Percentiles rank a stretch among this genome's conserved stretches.
These are phyloP conservation scores for Neonectria ditissima DNA, from an alignment of 2,329 filamentous ascomycete genomes.

Conservation along the genomic window DNA sequence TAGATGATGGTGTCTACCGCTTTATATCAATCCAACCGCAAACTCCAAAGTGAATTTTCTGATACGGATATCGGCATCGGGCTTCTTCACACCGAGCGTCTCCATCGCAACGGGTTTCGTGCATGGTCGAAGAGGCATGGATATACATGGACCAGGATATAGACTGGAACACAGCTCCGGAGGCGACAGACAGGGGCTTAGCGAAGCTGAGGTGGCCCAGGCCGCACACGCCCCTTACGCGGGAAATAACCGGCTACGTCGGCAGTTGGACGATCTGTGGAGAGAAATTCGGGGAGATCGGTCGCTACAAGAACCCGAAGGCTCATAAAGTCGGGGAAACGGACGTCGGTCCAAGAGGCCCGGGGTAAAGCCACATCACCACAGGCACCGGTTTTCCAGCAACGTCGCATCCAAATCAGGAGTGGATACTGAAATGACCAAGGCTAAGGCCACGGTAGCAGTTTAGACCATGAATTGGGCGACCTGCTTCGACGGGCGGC, in stretches of 20 bases:
- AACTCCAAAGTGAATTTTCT: background rate
- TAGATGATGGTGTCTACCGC: background rate
- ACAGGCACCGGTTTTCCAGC: background rate
- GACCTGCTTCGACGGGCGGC: too few relatives aligned
- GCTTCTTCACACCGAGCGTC: background rate
- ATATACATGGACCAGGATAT: background rate
- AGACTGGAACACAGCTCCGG: background rate
- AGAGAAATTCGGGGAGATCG: background rate
- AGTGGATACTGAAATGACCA: background rate
- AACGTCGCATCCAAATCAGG: background rate
- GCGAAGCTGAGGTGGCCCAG: background rate
- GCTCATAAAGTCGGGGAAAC: background rate
- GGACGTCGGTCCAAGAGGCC: background rate
- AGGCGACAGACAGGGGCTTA: background rate
- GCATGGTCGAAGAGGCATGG: conserved; percentile 1
- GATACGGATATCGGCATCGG: background rate
- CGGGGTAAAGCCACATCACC: background rate
- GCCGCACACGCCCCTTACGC: background rate
- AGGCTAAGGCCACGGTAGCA: background rate
- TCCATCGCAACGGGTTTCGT: background rate
- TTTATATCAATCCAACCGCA: background rate
- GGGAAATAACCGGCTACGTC: background rate
- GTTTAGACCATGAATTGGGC: background rate
- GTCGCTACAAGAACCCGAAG: background rate
- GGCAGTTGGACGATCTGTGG: background rate